A percentile compares a stretch with the other conserved stretches of the same genome.
Evolutionary conservation across 208 protist species (phyloP).

Genomic region (Leishmania braziliensis): DNA sequence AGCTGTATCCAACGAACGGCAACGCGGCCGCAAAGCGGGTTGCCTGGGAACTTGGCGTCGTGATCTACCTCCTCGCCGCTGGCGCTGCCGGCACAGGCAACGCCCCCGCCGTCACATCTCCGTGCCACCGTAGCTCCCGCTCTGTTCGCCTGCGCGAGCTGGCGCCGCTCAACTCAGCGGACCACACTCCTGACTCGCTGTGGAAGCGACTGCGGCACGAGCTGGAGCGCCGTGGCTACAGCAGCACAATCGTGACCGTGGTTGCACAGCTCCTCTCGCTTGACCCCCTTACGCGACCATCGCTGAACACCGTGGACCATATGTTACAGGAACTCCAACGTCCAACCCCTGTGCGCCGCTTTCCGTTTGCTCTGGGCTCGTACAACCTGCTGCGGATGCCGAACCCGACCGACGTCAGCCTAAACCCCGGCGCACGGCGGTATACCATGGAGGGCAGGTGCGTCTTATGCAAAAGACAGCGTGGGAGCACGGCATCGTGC

Average conservation of each 20-base stretch:
- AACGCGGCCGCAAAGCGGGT: slow-evolving; percentile 30
- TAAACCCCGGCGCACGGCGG: slow-evolving; percentile 49
- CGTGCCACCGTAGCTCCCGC: not conserved
- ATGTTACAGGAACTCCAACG: slow-evolving; percentile 69
- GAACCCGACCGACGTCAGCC: slow-evolving; percentile 31
- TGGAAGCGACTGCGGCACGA: slow-evolving; percentile 41
- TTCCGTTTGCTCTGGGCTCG: slow-evolving; percentile 71
- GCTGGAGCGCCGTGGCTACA: slow-evolving; percentile 56
- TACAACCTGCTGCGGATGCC: slow-evolving; percentile 60
- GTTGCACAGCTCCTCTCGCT: slow-evolving; percentile 64
- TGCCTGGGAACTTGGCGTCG: slow-evolving; percentile 65
- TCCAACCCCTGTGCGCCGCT: slow-evolving; percentile 57
- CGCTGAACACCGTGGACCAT: slow-evolving; percentile 37
- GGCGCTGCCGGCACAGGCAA: slow-evolving; percentile 27
- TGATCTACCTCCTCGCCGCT: slow-evolving; percentile 50
- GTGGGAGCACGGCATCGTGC: slow-evolving; percentile 36
- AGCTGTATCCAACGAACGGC: slow-evolving; percentile 2
- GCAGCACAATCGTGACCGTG: slow-evolving; percentile 43
- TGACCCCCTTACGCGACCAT: slow-evolving; percentile 64
- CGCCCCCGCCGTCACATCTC: not conserved
- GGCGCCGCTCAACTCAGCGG: slow-evolving; percentile 59
- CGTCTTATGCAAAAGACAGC: slow-evolving; percentile 46
- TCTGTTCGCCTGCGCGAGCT: slow-evolving; percentile 1
- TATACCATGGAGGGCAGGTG: slow-evolving; percentile 59
- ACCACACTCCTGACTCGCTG: slow-evolving; percentile 51